A percentile compares a stretch with the other conserved stretches of the same genome.
Conservation (phyloP, 1,139 yeast genomes). For the Hansenula lynferdii region DNA sequence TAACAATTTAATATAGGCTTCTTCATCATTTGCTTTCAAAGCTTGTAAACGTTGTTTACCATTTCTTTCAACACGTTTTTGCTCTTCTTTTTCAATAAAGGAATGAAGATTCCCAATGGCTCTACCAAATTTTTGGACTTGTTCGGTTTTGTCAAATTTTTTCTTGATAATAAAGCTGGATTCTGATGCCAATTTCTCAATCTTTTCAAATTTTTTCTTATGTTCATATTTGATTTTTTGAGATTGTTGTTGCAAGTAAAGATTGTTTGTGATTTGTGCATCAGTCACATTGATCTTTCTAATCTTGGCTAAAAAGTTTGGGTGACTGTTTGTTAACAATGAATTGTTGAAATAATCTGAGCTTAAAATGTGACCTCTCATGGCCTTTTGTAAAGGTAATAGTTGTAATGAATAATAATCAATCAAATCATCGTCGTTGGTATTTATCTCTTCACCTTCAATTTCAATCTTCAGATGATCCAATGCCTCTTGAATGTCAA, state of each 20-base stretch:
- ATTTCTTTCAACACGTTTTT: constrained; percentile 64
- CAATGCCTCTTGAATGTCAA: constrained; percentile 29
- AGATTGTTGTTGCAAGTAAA: constrained; percentile 29
- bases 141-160: constrained; percentile 33
- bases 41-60: constrained; percentile 87
- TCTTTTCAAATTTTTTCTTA: constrained; percentile 25
- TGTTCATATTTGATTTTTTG: constrained; percentile 27
- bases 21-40: constrained; percentile 79
- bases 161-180: constrained; percentile 25
- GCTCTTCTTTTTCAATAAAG: constrained; percentile 68
- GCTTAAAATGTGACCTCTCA: constrained; percentile 58
- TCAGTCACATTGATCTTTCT: constrained; percentile 50
- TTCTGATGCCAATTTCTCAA: constrained; percentile 26
- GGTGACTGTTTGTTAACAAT: constrained; percentile 67
- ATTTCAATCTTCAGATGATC: constrained; percentile 21
- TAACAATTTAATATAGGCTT: constrained; percentile 72
- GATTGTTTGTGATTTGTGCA: constrained; percentile 33
- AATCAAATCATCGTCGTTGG: constrained; percentile 25
- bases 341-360: constrained; percentile 65
- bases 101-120: constrained; percentile 37
- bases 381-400: constrained; percentile 58
- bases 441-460: constrained; percentile 4
- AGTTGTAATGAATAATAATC: constrained; percentile 48
- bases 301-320: constrained; percentile 69
- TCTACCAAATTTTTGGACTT: constrained; percentile 39